A percentile compares a stretch with the other conserved stretches of the same genome.
Evolutionary conservation across 768 basidiomycete genomes (phyloP).

Genomic region (Leccinum pellstonianum): DNA sequence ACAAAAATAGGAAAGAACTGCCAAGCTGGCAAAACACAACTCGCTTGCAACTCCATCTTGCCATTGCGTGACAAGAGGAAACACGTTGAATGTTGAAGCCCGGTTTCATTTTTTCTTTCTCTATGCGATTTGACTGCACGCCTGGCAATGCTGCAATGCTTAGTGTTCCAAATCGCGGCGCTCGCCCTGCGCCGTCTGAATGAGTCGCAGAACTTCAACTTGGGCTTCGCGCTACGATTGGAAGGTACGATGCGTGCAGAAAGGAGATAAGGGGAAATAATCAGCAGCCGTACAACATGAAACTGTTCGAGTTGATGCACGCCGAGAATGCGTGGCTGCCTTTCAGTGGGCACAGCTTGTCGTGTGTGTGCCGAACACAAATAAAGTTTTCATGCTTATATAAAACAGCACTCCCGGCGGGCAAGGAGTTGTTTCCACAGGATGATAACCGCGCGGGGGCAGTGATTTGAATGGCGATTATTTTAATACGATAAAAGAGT

Average conservation of each 20-base stretch:
- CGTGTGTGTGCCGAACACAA: not conserved
- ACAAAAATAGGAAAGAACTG: conserved; percentile 4
- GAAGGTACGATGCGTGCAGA: conserved; percentile 13
- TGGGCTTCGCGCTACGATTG: conserved; percentile 6
- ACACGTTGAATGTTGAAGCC: conserved; percentile 14
- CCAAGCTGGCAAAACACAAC: conserved; percentile 10
- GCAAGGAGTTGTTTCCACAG: conserved; percentile 12
- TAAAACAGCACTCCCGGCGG: conserved; percentile 10
- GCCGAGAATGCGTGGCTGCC: conserved; percentile 26
- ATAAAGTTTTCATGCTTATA: conserved; percentile 21
- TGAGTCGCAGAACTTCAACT: not conserved
- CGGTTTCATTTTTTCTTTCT: conserved; percentile 8
- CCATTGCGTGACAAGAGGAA: not conserved
- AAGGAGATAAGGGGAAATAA: conserved; percentile 26
- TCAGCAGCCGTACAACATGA: conserved; percentile 18
- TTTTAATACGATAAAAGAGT: conserved; percentile 17
- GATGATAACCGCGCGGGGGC: conserved; percentile 30
- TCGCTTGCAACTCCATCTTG: conserved; percentile 16
- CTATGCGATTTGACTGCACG: not conserved
- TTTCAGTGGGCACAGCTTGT: conserved; percentile 18
- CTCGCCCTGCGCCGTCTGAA: not conserved
- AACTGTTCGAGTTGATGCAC: conserved; percentile 26
- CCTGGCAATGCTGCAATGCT: not conserved
- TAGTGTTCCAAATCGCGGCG: not conserved
- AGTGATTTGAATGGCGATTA: conserved; percentile 9